Evolutionary conservation across 1,284 basidiomycete genomes (phyloP).

Genomic region (Vanrija sp.): DNA sequence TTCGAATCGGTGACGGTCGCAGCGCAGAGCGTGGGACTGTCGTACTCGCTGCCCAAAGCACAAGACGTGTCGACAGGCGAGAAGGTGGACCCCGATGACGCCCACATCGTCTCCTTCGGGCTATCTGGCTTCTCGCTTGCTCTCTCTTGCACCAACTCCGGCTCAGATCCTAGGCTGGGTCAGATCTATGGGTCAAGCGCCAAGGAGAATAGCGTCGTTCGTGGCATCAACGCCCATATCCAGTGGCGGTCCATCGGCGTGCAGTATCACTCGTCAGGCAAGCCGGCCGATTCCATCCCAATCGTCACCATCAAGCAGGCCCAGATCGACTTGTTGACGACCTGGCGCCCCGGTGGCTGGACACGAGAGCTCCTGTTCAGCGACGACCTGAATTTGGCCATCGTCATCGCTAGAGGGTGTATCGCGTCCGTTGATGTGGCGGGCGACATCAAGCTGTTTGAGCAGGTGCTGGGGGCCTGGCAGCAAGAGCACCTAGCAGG

Average conservation of each 20-base stretch:
- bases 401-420: constrained; percentile 26
- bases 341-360: constrained; percentile 41
- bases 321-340: constrained; percentile 34
- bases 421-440: constrained; percentile 36
- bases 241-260: constrained; percentile 30
- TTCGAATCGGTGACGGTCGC: constrained; percentile 30
- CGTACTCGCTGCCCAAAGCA: constrained; percentile 20
- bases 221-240: constrained; percentile 29
- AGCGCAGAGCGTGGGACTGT: constrained; percentile 19
- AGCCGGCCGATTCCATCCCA: constrained; percentile 24
- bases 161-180: constrained; percentile 33
- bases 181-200: constrained; percentile 39
- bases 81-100: background rate
- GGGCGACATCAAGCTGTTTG: constrained; percentile 34
- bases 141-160: constrained; percentile 34
- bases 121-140: constrained; percentile 18
- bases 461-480: constrained; percentile 29
- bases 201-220: constrained; percentile 25
- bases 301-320: constrained; percentile 33
- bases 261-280: constrained; percentile 33
- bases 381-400: constrained; percentile 37
- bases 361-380: constrained; percentile 35
- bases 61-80: background rate
- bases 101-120: constrained; percentile 32
- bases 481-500: background rate